Evolutionary conservation across 805 yeast species (phyloP), one percentile per base, ranked within the genome.

Genomic region (Candida awuae): DNA sequence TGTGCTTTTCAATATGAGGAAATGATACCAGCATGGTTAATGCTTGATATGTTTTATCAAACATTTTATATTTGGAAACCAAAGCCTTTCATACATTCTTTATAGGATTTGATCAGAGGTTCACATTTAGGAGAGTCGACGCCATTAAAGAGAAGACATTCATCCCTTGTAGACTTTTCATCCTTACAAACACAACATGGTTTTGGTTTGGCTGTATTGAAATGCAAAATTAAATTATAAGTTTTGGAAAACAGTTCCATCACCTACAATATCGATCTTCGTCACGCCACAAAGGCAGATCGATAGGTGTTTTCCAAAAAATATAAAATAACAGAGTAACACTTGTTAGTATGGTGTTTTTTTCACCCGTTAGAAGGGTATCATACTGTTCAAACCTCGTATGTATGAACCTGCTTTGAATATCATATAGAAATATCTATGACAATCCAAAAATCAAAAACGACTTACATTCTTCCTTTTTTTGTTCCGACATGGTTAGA

Each of bases 171-270:
- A 44, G 80, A 41, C 39, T 58, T 58, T 39, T 58, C 58, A 25
- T 82, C 83, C 50, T 80, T 73, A 62, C 97, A 92, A 17, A 90
- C 97, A 56, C 97, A 90, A 63, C 98, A 90, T 43, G 98, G 97
- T 65, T 88, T 90, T 48, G 94, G 94, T 56, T 85, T 80, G 28
- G 62, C 56, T 51, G 31, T 25, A 25, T 25, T 13, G 10, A 12
- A 25, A 14, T 25, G 10, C 8, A 8, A 8, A 8, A 22, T 22
- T 22, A 22, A 8, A 8, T 25, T 25, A 5, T 25, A 10, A 6
- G 10, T 6, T 13, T 25, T 25, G 28, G n/a, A 25, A 12, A 14
- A 14, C n/a, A 25, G 12, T 25, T n/a, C n/a, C n/a, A n/a, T n/a
- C n/a, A 25, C 28, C 4, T 25, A 25, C 28, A 6, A 8, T 22